phyloP scores from a whole-genome alignment of 1,284 basidiomycete species.

The Chalciporus piperatoides region DNA sequence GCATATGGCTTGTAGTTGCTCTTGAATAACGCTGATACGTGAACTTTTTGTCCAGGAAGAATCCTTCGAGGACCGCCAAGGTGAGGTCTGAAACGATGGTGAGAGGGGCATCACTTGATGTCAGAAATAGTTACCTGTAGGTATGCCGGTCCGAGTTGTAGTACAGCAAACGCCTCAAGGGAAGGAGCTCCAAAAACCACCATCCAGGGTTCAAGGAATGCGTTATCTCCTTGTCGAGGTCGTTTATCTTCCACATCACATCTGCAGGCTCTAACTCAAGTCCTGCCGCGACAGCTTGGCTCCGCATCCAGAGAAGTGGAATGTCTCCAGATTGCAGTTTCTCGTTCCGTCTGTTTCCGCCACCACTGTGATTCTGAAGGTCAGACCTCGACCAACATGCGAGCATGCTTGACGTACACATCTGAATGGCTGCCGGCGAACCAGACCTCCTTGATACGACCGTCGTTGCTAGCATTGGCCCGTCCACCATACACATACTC shows the following conservation, averaged over 20 bases:
- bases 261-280: conserved; percentile 22
- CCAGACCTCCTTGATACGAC: conserved; percentile 35
- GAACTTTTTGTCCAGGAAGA: conserved; percentile 30
- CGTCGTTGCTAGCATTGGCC: conserved; percentile 10
- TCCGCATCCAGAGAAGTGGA: conserved; percentile 34
- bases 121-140: conserved; percentile 8
- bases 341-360: conserved; percentile 29
- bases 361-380: conserved; percentile 21
- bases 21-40: conserved; percentile 32
- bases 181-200: conserved; percentile 29
- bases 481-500: conserved; percentile 34
- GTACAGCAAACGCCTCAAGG: conserved; percentile 29
- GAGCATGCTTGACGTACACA: conserved; percentile 24
- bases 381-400: conserved; percentile 3
- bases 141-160: conserved; percentile 24
- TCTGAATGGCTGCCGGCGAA: conserved; percentile 36
- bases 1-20: conserved; percentile 27
- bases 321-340: conserved; percentile 31
- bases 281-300: conserved; percentile 28
- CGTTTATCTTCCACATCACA: conserved; percentile 30
- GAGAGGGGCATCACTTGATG: conserved; percentile 1
- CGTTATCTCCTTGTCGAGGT: conserved; percentile 24
- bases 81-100: conserved; percentile 28
- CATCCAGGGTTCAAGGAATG: conserved; percentile 23
- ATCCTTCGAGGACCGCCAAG: conserved; percentile 25